Percentiles rank a stretch among this genome's conserved stretches.
These are phyloP conservation scores for Fusarium penzigii DNA, from an alignment of 2,329 filamentous ascomycete species.

Conservation along the genomic window DNA sequence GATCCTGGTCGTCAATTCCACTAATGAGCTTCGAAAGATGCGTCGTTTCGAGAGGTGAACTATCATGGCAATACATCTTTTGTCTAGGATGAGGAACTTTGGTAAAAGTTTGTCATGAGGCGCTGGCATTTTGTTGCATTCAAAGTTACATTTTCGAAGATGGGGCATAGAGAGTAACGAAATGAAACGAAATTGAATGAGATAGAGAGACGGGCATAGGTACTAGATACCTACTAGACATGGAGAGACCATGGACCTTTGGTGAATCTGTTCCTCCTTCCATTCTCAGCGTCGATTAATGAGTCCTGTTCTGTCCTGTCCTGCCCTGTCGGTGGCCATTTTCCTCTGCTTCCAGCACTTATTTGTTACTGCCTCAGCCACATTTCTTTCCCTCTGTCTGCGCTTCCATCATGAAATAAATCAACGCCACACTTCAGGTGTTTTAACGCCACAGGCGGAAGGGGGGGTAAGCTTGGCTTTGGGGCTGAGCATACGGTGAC, in stretches of 20 bases:
- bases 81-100: not conserved
- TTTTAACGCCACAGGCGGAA: not conserved
- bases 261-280: too few relatives aligned
- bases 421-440: not conserved
- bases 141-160: too few relatives aligned
- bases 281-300: too few relatives aligned
- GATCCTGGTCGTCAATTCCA: not conserved
- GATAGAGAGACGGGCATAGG: too few relatives aligned
- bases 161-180: too few relatives aligned
- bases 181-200: too few relatives aligned
- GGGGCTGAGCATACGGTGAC: slow-evolving; percentile 23
- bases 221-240: too few relatives aligned
- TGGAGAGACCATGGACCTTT: too few relatives aligned
- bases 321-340: too few relatives aligned
- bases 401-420: not conserved
- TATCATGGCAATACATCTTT: not conserved
- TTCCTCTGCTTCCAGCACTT: too few relatives aligned
- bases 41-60: not conserved
- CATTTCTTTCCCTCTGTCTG: not conserved
- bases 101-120: not conserved
- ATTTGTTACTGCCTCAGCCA: not conserved
- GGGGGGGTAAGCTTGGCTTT: slow-evolving; percentile 14
- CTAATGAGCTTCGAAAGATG: not conserved
- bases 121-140: too few relatives aligned
- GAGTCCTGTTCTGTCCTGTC: too few relatives aligned